Base-by-base conservation (phyloP, 75 land plant species). In the Azolla pinnata region DNA sequence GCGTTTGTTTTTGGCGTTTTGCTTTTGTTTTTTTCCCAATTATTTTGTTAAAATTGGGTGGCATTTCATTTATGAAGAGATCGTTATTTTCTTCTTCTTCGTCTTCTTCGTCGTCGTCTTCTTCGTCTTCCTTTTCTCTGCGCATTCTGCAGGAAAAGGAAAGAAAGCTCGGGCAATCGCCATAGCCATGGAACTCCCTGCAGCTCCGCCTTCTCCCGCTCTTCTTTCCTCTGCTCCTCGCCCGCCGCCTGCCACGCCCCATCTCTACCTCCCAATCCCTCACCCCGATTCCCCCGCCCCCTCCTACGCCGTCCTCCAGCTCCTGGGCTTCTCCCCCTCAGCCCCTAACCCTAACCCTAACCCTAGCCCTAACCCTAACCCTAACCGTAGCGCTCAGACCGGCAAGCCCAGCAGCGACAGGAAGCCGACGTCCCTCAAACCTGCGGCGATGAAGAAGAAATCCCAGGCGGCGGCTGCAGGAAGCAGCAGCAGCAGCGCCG, bases 131-230 rank as follows among this genome's bases (percentile, higher is more conserved):
- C 14, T 23, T 46, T 14, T 17, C 49, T 17, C 49, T 46, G 2
- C 4, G 3, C 12, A 4, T 2, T 46, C 49, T 46, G 49, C 4
- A 23, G 42, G n/a, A n/a, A n/a, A n/a, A n/a, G n/a, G n/a, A n/a
- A n/a, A n/a, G n/a, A n/a, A n/a, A n/a, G n/a, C n/a, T n/a, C n/a
- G n/a, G n/a, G n/a, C n/a, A n/a, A n/a, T n/a, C 17, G n/a, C 54
- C 54, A 10, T 52, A 24, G 54, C 54, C 14, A 52, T 52, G 54
- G 54, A 52, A 29, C 14, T 29, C 54, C 54, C 54, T 52, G 54
- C 54, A 3, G 28, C 54, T 26, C 29, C 54, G 18, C 16, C 29
- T 9, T 26, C 10, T 16, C 54, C 54, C 14, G 29, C 16, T 14
- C 29, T 52, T 2, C 24, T 19, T 27, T 26, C 27, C 4, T 29